Percentiles rank a stretch among this genome's conserved stretches.
These are phyloP conservation scores for Skeletonema tropicum DNA, from an alignment of 108 stramenopile genomes.

Conservation along the genomic window DNA sequence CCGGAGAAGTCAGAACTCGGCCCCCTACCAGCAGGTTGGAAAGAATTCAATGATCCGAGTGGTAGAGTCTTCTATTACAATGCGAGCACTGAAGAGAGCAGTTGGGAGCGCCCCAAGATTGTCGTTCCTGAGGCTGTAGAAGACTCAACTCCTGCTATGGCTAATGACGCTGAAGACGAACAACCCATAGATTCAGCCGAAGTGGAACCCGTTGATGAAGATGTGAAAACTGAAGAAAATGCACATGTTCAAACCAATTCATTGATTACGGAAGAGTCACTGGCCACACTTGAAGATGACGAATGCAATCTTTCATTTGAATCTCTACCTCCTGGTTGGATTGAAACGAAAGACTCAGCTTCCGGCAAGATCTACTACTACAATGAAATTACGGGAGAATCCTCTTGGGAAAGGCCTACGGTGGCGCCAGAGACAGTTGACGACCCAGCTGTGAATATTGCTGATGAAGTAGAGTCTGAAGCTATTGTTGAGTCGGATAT, in stretches of 20 bases:
- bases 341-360: slow-evolving; percentile 44
- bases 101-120: slow-evolving; percentile 55
- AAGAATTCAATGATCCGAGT: slow-evolving; percentile 49
- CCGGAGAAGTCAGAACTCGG: background rate
- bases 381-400: slow-evolving; percentile 49
- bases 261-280: background rate
- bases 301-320: slow-evolving; percentile 11
- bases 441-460: background rate
- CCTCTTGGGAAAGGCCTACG: slow-evolving; percentile 28
- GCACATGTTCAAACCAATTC: background rate
- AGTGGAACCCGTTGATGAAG: background rate
- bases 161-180: background rate
- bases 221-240: background rate
- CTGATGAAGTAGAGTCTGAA: background rate
- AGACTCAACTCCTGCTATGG: background rate
- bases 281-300: background rate
- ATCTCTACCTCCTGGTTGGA: slow-evolving; percentile 54
- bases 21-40: slow-evolving; percentile 64
- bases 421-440: background rate
- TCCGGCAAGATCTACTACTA: slow-evolving; percentile 59
- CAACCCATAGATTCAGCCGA: background rate
- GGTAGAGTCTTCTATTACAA: slow-evolving; percentile 60
- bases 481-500: background rate
- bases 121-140: background rate
- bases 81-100: slow-evolving; percentile 27